phyloP scores from a whole-genome alignment of 129 eudicot species.

The Helichrysum umbraculigerum region DNA sequence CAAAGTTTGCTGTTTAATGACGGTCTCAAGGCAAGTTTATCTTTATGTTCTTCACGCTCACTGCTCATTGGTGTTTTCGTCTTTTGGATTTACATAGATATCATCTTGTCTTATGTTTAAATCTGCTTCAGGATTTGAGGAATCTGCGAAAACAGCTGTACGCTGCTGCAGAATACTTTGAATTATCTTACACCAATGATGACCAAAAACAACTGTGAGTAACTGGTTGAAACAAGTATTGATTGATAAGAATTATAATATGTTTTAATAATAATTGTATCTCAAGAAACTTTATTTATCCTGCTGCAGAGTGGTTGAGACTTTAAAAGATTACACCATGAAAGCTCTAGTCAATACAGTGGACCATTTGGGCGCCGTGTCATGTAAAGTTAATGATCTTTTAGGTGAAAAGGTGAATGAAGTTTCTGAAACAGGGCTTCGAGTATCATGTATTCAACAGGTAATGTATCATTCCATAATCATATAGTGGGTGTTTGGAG shows the following conservation, averaged over 20 bases:
- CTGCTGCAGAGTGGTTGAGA: slow-evolving; percentile 44
- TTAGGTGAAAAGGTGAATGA: slow-evolving; percentile 71
- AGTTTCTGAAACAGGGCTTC: slow-evolving; percentile 71
- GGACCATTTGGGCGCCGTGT: slow-evolving; percentile 92
- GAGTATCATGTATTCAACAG: slow-evolving; percentile 80
- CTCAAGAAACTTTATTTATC: background rate
- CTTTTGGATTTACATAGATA: background rate
- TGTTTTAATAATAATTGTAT: background rate
- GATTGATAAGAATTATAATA: background rate
- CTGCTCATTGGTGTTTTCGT: background rate
- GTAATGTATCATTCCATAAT: slow-evolving; percentile 24
- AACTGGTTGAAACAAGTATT: slow-evolving; percentile 11
- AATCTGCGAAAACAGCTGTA: slow-evolving; percentile 79
- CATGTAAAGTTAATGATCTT: slow-evolving; percentile 66
- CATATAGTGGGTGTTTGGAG: background rate
- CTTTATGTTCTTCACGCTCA: slow-evolving; percentile 6
- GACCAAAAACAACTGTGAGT: slow-evolving; percentile 85
- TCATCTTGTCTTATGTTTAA: slow-evolving; percentile 11
- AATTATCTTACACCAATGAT: slow-evolving; percentile 76
- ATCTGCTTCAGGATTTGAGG: slow-evolving; percentile 70
- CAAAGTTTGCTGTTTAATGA: slow-evolving; percentile 77
- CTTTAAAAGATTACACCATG: slow-evolving; percentile 78
- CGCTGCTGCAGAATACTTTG: slow-evolving; percentile 92
- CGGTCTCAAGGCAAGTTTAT: slow-evolving; percentile 62
- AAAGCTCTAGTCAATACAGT: slow-evolving; percentile 87